Conservation (phyloP, 2,329 filamentous ascomycete genomes). For the Aspergillus texensis region DNA sequence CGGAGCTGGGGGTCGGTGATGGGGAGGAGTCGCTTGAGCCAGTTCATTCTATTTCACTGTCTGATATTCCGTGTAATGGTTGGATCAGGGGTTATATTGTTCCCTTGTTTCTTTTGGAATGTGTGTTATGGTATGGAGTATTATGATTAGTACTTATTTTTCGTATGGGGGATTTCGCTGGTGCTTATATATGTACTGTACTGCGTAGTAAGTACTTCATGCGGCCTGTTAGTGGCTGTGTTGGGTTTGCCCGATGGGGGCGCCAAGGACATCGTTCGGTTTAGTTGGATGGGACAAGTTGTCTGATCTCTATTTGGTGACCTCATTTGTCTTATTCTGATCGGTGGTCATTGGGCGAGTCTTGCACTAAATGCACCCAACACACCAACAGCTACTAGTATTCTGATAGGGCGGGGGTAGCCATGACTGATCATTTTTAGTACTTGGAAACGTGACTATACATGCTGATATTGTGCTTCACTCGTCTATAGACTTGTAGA, state of each 20-base stretch:
- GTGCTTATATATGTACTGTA: too few relatives aligned
- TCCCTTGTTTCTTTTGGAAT: not conserved
- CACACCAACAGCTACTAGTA: too few relatives aligned
- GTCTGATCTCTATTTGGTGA: not conserved
- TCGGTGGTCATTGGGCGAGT: too few relatives aligned
- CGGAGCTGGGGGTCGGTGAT: not conserved
- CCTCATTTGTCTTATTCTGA: not conserved
- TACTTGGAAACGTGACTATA: too few relatives aligned
- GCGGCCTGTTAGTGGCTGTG: not conserved
- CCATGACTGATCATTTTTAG: too few relatives aligned
- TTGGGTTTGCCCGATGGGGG: not conserved
- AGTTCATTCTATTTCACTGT: not conserved
- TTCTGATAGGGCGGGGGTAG: too few relatives aligned
- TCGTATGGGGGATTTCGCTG: too few relatives aligned
- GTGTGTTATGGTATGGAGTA: not conserved
- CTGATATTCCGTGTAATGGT: too few relatives aligned
- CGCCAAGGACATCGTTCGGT: not conserved
- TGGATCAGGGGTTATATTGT: too few relatives aligned
- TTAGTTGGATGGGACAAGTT: not conserved
- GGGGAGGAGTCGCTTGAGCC: constrained; percentile 2
- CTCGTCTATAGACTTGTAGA: not conserved
- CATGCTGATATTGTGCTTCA: not conserved
- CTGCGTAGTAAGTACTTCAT: too few relatives aligned
- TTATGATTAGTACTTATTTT: too few relatives aligned
- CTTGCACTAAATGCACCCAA: too few relatives aligned